Evolutionary conservation across 306 rosid genomes (phyloP).

Genomic region (Quercus berberidifolia): DNA sequence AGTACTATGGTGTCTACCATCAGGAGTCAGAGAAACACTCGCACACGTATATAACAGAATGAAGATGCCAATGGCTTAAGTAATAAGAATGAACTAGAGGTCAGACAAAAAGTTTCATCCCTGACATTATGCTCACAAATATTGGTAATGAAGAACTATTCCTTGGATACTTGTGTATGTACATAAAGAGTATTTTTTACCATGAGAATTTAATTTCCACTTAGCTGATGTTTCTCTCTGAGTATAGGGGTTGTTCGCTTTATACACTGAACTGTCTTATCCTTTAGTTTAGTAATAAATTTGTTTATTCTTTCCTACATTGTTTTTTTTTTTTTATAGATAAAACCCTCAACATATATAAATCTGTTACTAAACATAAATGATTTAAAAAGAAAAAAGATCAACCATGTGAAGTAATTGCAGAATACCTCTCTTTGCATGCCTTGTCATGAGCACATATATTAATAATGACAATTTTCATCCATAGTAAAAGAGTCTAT

Average conservation of each 20-base stretch:
- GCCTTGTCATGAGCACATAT: background rate
- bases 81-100: background rate
- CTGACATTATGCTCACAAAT: background rate
- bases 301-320: background rate
- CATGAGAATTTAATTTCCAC: background rate
- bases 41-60: background rate
- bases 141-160: background rate
- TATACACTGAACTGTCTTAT: background rate
- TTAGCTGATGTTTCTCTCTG: background rate
- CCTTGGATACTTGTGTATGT: background rate
- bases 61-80: background rate
- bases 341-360: background rate
- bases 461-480: background rate
- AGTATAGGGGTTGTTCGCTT: background rate
- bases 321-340: background rate
- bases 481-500: background rate
- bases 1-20: background rate
- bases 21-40: background rate
- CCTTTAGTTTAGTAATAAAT: too few species aligned
- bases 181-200: background rate
- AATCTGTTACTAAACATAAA: background rate
- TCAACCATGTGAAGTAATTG: background rate
- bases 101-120: background rate
- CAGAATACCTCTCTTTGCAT: background rate
- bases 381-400: background rate